These are phyloP conservation scores for Pyronema omphalodes DNA, from an alignment of 495 filamentous ascomycete species.

Conservation along the genomic window DNA sequence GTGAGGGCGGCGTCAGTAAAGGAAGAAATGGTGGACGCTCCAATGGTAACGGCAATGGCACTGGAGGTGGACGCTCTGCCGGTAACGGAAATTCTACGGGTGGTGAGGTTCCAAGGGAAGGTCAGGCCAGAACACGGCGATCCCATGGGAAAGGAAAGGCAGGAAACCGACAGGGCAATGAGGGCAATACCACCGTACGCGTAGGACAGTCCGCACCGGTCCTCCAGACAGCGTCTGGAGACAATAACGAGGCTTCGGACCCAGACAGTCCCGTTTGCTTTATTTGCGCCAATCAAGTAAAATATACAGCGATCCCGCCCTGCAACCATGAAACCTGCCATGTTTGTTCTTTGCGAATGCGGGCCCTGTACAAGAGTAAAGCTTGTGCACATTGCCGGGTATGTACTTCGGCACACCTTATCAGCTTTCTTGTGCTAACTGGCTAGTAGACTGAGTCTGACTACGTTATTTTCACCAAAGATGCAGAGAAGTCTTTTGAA, in stretches of 20 bases:
- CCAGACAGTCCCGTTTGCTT: constrained; percentile 75
- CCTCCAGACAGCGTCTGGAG: constrained; percentile 1
- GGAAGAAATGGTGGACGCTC: background rate
- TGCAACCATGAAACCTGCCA: constrained; percentile 94
- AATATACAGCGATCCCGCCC: constrained; percentile 68
- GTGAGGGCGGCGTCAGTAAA: background rate
- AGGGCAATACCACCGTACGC: background rate
- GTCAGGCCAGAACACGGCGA: background rate
- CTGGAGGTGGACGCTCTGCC: constrained; percentile 3
- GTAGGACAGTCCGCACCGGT: background rate
- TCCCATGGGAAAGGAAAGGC: background rate
- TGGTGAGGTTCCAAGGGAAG: background rate
- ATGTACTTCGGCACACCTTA: constrained; percentile 23
- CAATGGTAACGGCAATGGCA: background rate
- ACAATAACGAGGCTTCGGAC: constrained; percentile 16
- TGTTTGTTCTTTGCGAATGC: constrained; percentile 74
- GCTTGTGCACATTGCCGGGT: constrained; percentile 87
- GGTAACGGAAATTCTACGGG: background rate
- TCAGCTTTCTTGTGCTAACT: constrained; percentile 17
- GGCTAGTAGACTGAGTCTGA: constrained; percentile 47
- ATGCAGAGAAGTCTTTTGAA: constrained; percentile 57
- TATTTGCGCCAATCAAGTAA: constrained; percentile 78
- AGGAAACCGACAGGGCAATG: background rate
- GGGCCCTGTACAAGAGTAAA: constrained; percentile 88
- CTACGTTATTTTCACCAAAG: constrained; percentile 82